These are phyloP conservation scores for Leptomonas seymouri DNA, from an alignment of 208 protist species.

Conservation along the genomic window DNA sequence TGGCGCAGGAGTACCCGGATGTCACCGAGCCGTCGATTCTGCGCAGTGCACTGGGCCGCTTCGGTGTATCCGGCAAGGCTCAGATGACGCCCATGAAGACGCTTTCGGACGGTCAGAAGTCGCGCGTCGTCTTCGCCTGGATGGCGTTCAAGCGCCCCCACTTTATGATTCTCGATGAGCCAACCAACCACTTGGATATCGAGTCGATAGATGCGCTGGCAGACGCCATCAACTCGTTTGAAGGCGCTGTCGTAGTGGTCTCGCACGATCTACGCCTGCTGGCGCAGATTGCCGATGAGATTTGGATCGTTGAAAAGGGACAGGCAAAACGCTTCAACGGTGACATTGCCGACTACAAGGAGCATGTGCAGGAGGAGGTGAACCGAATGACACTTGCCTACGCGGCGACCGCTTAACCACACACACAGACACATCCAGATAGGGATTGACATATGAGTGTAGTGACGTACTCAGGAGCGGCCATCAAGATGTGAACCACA, in stretches of 20 bases:
- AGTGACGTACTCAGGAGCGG: too few relatives aligned
- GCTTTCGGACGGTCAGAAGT: slow-evolving; percentile 98
- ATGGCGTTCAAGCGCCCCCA: slow-evolving; percentile 94
- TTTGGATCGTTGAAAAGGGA: slow-evolving; percentile 96
- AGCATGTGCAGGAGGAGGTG: slow-evolving; percentile 88
- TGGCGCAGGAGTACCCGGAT: slow-evolving; percentile 92
- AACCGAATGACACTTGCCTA: slow-evolving; percentile 84
- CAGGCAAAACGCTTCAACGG: slow-evolving; percentile 85
- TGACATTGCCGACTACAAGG: slow-evolving; percentile 94
- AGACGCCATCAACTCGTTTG: slow-evolving; percentile 92
- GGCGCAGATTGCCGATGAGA: slow-evolving; percentile 94
- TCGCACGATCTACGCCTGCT: slow-evolving; percentile 97
- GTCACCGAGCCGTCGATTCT: slow-evolving; percentile 87
- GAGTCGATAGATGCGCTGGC: slow-evolving; percentile 97
- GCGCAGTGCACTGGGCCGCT: slow-evolving; percentile 94
- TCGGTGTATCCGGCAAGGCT: slow-evolving; percentile 90
- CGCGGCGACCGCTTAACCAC: slow-evolving; percentile 11
- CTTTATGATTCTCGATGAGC: slow-evolving; percentile 98
- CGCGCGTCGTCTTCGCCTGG: slow-evolving; percentile 96
- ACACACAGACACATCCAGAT: neutral
- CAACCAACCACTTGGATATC: slow-evolving; percentile 98
- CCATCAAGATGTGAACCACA: too few relatives aligned
- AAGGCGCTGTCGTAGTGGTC: slow-evolving; percentile 96
- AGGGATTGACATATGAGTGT: too few relatives aligned
- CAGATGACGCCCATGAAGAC: slow-evolving; percentile 93